Percentiles rank a stretch among this genome's conserved stretches.
These are phyloP conservation scores for Corynascus novoguineensis DNA, from an alignment of 495 filamentous ascomycete genomes.

Conservation along the genomic window DNA sequence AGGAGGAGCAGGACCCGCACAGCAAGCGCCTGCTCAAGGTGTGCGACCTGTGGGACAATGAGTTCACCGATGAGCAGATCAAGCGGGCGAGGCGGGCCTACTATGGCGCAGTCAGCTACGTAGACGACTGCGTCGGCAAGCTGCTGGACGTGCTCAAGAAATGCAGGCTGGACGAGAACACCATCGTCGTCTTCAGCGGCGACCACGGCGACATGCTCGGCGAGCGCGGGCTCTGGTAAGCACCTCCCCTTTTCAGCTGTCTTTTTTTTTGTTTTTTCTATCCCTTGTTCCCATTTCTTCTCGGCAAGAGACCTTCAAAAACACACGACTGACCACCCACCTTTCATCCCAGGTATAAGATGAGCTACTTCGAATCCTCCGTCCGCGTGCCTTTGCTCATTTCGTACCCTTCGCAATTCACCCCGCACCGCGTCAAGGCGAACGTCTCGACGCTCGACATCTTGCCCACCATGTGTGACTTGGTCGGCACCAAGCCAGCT, in stretches of 20 bases:
- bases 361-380: conserved; percentile 82
- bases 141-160: conserved; percentile 65
- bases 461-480: conserved; percentile 73
- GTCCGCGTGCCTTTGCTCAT: conserved; percentile 77
- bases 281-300: too few species aligned
- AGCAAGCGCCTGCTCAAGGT: conserved; percentile 74
- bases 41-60: conserved; percentile 70
- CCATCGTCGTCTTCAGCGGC: conserved; percentile 79
- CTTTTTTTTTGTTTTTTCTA: too few species aligned
- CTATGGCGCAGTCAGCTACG: conserved; percentile 82
- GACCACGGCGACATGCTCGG: conserved; percentile 94
- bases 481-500: conserved; percentile 62
- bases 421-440: conserved; percentile 60
- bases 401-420: conserved; percentile 61
- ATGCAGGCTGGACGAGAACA: conserved; percentile 71
- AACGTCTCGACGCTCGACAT: conserved; percentile 85
- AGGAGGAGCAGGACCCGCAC: conserved; percentile 76
- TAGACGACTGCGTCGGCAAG: conserved; percentile 80
- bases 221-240: conserved; percentile 72
- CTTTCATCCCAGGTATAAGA: conserved; percentile 64
- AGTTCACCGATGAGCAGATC: conserved; percentile 74
- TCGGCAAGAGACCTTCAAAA: too few species aligned
- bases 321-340: not conserved
- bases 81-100: conserved; percentile 75
- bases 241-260: not conserved